Conservation (phyloP, 257 asterid genomes). For the Jaltomata sinuosa region DNA sequence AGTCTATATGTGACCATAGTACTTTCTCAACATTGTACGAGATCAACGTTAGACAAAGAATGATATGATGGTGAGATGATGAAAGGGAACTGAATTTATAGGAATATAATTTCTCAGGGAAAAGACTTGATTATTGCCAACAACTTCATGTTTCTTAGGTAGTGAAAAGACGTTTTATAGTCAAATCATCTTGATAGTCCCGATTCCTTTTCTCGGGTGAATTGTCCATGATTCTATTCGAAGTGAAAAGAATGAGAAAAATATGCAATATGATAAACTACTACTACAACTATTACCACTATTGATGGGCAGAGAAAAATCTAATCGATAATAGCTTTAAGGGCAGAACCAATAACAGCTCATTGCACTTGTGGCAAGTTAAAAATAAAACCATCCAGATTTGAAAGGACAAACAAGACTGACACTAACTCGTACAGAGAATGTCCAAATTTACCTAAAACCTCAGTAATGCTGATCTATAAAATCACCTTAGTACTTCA, state of each 20-base stretch:
- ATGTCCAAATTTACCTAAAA: background rate
- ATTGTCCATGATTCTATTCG: background rate
- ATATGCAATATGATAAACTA: background rate
- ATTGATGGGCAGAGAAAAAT: background rate
- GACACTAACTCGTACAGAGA: background rate
- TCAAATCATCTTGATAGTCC: background rate
- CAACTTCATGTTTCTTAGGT: background rate
- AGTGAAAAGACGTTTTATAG: background rate
- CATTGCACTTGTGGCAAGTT: background rate
- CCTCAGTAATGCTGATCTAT: background rate
- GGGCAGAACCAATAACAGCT: background rate
- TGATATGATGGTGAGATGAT: background rate
- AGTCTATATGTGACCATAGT: background rate
- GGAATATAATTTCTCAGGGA: background rate
- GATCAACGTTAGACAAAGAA: background rate
- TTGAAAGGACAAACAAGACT: background rate
- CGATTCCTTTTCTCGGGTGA: background rate
- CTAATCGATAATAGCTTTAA: background rate
- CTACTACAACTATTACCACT: background rate
- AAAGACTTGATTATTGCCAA: background rate
- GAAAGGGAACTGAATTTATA: background rate
- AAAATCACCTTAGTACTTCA: background rate
- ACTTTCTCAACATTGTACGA: background rate
- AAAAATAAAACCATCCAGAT: background rate
- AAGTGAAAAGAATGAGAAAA: background rate